Conservation (phyloP, 345 rosid genomes). For the Ceriops decandra region DNA sequence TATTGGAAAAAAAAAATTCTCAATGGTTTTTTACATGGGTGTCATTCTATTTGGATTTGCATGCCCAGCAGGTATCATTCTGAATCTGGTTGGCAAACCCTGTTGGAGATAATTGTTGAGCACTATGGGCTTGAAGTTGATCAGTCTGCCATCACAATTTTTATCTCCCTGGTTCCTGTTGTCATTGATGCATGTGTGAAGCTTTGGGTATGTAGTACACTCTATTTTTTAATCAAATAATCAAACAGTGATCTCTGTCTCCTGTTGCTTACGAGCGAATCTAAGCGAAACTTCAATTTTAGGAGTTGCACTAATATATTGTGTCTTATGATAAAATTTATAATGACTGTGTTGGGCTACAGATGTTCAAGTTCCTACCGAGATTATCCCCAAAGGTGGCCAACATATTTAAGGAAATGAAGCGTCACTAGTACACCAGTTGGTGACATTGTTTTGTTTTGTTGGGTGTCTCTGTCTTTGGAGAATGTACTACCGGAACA, state of each 20-base stretch:
- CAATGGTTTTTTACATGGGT: background rate
- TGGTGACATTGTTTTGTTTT: too few species aligned
- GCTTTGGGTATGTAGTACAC: slow-evolving; percentile 68
- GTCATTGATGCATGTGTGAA: slow-evolving; percentile 75
- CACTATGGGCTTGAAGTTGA: slow-evolving; percentile 84
- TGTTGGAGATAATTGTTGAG: slow-evolving; percentile 66
- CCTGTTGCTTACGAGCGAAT: background rate
- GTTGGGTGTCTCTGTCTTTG: too few species aligned
- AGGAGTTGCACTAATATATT: too few species aligned
- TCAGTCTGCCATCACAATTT: slow-evolving; percentile 57
- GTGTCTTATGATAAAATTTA: background rate
- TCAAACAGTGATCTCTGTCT: background rate
- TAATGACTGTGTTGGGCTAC: slow-evolving; percentile 20
- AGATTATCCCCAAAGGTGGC: slow-evolving; percentile 73
- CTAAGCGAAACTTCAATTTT: background rate
- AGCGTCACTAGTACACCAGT: slow-evolving; percentile 47
- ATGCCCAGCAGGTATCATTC: slow-evolving; percentile 71
- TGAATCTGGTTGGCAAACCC: slow-evolving; percentile 85
- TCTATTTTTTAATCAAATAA: background rate
- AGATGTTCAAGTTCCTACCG: slow-evolving; percentile 84
- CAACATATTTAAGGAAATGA: slow-evolving; percentile 72
- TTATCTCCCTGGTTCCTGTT: slow-evolving; percentile 70
- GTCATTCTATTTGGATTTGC: background rate
- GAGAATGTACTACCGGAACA: too few species aligned
- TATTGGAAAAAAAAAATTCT: too few species aligned